These are phyloP conservation scores for Aquanectria penicillioides DNA, from an alignment of 2,329 filamentous ascomycete species.

Conservation along the genomic window DNA sequence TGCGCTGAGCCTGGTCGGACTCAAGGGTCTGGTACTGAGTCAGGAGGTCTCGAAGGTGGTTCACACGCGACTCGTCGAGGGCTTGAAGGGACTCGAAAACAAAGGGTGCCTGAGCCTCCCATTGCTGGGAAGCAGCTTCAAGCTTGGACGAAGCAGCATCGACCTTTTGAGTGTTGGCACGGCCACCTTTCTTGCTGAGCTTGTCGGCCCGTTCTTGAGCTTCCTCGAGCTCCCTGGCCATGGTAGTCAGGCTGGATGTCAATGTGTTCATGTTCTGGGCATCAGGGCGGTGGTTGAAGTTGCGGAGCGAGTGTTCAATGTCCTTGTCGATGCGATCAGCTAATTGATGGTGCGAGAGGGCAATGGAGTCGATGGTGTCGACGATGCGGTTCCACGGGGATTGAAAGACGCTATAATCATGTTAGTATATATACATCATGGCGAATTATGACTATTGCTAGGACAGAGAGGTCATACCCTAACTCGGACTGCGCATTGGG, in stretches of 20 bases:
- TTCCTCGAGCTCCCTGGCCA: conserved; percentile 87
- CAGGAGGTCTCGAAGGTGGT: conserved; percentile 88
- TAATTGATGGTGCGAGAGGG: conserved; percentile 83
- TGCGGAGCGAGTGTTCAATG: conserved; percentile 84
- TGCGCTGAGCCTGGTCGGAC: conserved; percentile 84
- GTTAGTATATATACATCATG: conserved; percentile 18
- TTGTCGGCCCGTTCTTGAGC: conserved; percentile 89
- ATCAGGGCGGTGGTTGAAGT: conserved; percentile 79
- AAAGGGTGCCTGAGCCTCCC: conserved; percentile 94
- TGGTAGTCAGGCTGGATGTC: conserved; percentile 78
- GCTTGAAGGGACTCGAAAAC: conserved; percentile 94
- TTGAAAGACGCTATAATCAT: conserved; percentile 78
- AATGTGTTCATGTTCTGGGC: conserved; percentile 84
- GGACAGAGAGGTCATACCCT: conserved; percentile 71
- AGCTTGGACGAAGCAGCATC: conserved; percentile 78
- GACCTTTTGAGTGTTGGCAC: conserved; percentile 80
- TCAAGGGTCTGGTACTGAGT: conserved; percentile 96
- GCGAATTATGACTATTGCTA: too few relatives aligned
- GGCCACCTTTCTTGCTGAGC: conserved; percentile 80
- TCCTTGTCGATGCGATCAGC: conserved; percentile 86
- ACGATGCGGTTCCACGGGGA: conserved; percentile 90
- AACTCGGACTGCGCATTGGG: conserved; percentile 83
- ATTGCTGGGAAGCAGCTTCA: conserved; percentile 83
- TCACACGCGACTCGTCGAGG: conserved; percentile 87
- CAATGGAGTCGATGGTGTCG: conserved; percentile 80